Conservation (phyloP, 164 flowering plant species). For the Tetrastigma voinierianum region DNA sequence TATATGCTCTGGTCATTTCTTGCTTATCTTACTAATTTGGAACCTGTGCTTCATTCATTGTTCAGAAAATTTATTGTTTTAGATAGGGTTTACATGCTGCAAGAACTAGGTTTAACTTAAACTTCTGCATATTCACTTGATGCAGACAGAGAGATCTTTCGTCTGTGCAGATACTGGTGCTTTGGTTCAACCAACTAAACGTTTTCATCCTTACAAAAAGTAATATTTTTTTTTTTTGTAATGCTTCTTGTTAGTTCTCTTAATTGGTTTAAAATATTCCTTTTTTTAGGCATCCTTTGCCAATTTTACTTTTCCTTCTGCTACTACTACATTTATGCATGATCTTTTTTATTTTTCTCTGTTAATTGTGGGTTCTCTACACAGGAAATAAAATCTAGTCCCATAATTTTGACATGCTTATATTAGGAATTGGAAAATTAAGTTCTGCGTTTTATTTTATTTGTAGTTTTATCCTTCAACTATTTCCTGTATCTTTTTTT, state of each 20-base stretch:
- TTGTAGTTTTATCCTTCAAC: no score
- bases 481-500: no score
- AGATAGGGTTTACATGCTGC: not conserved
- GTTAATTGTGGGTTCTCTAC: no score
- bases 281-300: not conserved
- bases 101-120: not conserved
- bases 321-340: no score
- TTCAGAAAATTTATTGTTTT: not conserved
- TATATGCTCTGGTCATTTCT: no score
- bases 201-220: slow-evolving; percentile 70
- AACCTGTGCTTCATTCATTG: not conserved
- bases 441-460: no score
- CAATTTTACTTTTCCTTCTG: not conserved
- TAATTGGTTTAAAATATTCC: not conserved
- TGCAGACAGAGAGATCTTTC: slow-evolving; percentile 82
- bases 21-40: not conserved
- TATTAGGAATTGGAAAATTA: no score
- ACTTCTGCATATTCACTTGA: slow-evolving; percentile 2
- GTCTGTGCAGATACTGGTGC: slow-evolving; percentile 95
- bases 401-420: no score
- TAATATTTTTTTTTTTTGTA: slow-evolving; percentile 20
- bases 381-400: no score
- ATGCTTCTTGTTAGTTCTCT: not conserved
- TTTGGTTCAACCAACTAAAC: slow-evolving; percentile 53
- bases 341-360: no score